Evolutionary conservation across 2,329 filamentous ascomycete genomes (phyloP).

Genomic region (Ceratocystiopsis brevicomis): DNA sequence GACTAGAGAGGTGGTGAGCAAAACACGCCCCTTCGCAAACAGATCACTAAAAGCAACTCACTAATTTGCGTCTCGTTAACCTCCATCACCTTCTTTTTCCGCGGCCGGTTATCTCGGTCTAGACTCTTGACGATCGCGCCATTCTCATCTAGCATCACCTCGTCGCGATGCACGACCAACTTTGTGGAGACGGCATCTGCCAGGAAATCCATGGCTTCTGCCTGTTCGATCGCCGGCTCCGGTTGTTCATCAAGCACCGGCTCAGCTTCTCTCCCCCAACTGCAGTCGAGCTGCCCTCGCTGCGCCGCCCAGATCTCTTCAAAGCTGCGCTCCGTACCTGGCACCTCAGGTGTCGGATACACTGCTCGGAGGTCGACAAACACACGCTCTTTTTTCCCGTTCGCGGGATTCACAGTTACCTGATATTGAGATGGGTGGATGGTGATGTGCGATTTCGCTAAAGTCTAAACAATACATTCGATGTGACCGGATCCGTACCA

Average conservation of each 20-base stretch:
- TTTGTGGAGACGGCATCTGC: conserved; percentile 15
- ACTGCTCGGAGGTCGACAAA: conserved; percentile 73
- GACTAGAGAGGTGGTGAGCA: conserved; percentile 30
- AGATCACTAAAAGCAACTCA: conserved; percentile 23
- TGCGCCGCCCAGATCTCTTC: conserved; percentile 73
- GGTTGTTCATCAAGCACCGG: background rate
- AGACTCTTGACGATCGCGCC: conserved; percentile 22
- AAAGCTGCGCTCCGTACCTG: conserved; percentile 64
- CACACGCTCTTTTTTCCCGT: conserved; percentile 66
- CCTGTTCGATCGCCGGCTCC: background rate
- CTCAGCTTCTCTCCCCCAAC: conserved; percentile 30
- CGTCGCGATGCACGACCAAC: conserved; percentile 25
- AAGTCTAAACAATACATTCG: conserved; percentile 29
- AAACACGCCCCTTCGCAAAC: background rate
- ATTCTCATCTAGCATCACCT: conserved; percentile 37
- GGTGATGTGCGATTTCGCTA: conserved; percentile 40
- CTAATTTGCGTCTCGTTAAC: conserved; percentile 84
- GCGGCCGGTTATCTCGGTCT: conserved; percentile 19
- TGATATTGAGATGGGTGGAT: conserved; percentile 55
- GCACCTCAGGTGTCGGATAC: conserved; percentile 58
- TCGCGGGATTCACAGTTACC: conserved; percentile 65
- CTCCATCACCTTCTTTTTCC: conserved; percentile 66
- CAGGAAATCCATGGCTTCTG: conserved; percentile 14
- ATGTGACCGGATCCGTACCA: too few relatives aligned
- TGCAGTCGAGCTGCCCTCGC: conserved; percentile 46